A percentile compares a stretch with the other conserved stretches of the same genome.
Conservation (phyloP, 2,329 filamentous ascomycete species). For the Paracoccidioides brasiliensis region DNA sequence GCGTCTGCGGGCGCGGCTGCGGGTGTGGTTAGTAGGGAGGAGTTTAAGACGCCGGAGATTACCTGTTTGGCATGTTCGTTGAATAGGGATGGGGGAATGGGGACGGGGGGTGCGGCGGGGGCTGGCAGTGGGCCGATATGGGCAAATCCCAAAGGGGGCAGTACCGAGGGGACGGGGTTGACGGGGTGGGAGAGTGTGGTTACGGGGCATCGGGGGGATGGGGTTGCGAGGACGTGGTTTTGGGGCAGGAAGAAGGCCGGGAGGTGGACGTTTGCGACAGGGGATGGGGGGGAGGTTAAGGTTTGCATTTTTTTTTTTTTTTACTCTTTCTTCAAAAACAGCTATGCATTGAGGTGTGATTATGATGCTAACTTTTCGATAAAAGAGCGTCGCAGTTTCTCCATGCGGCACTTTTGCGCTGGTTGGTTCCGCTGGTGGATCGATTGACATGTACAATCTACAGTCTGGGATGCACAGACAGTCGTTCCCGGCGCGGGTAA, state of each 20-base stretch:
- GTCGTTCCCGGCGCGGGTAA: slow-evolving; percentile 68
- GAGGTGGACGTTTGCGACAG: slow-evolving; percentile 80
- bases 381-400: slow-evolving; percentile 67
- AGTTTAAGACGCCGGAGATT: slow-evolving; percentile 79
- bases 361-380: slow-evolving; percentile 14
- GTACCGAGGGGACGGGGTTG: slow-evolving; percentile 57
- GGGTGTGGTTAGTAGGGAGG: slow-evolving; percentile 15
- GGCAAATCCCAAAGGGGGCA: slow-evolving; percentile 59
- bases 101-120: slow-evolving; percentile 33
- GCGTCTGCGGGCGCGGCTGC: slow-evolving; percentile 8
- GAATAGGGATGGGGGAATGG: slow-evolving; percentile 90
- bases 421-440: slow-evolving; percentile 69
- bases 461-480: slow-evolving; percentile 85
- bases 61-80: slow-evolving; percentile 83
- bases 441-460: slow-evolving; percentile 90
- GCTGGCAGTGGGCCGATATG: slow-evolving; percentile 69
- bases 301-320: slow-evolving; percentile 17
- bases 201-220: slow-evolving; percentile 78
- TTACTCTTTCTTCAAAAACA: not conserved
- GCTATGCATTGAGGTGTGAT: not conserved
- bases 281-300: slow-evolving; percentile 65
- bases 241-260: slow-evolving; percentile 92
- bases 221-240: slow-evolving; percentile 87
- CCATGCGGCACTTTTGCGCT: slow-evolving; percentile 89
- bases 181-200: slow-evolving; percentile 97